phyloP scores from a whole-genome alignment of 805 yeast genomes.

The Barnettozyma vustinii region DNA sequence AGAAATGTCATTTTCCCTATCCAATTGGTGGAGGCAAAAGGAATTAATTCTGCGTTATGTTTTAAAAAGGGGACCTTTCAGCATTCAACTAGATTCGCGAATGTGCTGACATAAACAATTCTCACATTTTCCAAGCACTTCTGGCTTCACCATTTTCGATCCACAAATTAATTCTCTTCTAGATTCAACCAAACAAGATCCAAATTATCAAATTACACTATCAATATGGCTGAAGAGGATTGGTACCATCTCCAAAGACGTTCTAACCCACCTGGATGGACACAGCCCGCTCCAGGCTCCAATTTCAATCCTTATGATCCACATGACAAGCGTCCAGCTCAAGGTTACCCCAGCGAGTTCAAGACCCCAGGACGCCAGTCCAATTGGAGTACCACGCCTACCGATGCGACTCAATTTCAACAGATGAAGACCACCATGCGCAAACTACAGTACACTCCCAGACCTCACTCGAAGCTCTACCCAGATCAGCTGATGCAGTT shows the following conservation, averaged over 20 bases:
- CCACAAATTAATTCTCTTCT: too few species aligned
- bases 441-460: constrained; percentile 66
- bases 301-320: constrained; percentile 78
- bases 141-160: background rate
- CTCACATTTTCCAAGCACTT: too few species aligned
- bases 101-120: too few species aligned
- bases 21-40: constrained; percentile 1
- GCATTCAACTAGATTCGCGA: background rate
- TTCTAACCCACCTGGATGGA: constrained; percentile 77
- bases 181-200: background rate
- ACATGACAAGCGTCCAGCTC: constrained; percentile 67
- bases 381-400: constrained; percentile 51
- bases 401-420: constrained; percentile 60
- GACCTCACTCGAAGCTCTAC: constrained; percentile 68
- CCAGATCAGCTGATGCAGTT: constrained; percentile 77
- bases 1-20: constrained; percentile 2
- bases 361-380: constrained; percentile 59
- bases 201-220: background rate
- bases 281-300: constrained; percentile 43
- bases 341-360: constrained; percentile 83
- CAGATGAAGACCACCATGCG: constrained; percentile 71
- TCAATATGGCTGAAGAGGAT: constrained; percentile 5
- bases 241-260: constrained; percentile 43
- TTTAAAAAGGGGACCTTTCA: background rate
- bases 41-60: background rate